Conservation (phyloP, 2,329 filamentous ascomycete species). For the Diaporthe velutina region DNA sequence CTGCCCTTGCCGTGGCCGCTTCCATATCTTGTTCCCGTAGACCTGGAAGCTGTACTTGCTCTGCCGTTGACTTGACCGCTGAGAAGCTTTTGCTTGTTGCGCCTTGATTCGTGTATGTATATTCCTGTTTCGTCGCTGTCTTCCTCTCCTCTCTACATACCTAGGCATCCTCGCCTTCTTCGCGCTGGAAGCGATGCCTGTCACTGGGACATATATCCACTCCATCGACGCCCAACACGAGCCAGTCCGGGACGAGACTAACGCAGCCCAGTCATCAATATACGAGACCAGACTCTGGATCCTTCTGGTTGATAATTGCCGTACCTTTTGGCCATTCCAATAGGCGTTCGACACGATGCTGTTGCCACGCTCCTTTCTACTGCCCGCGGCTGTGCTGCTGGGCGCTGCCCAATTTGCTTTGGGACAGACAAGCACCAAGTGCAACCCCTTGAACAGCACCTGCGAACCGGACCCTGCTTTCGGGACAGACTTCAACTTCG, state of each 20-base stretch:
- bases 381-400: constrained; percentile 55
- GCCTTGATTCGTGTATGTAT: background rate
- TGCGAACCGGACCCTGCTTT: constrained; percentile 82
- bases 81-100: background rate
- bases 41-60: background rate
- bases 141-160: background rate
- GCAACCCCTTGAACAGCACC: constrained; percentile 78
- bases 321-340: background rate
- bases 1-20: constrained; percentile 5
- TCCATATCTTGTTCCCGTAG: background rate
- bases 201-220: background rate
- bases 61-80: background rate
- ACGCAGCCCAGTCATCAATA: background rate
- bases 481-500: constrained; percentile 71
- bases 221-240: background rate
- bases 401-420: constrained; percentile 59
- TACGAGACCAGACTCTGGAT: background rate
- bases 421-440: constrained; percentile 83
- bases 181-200: background rate
- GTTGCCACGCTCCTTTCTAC: constrained; percentile 45
- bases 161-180: background rate
- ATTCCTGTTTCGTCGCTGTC: background rate
- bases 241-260: background rate
- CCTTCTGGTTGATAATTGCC: background rate
- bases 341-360: constrained; percentile 41